Evolutionary conservation across 1,284 basidiomycete species (phyloP), one percentile per base, ranked within the genome.

Genomic region (Tilletiaria anomala): DNA sequence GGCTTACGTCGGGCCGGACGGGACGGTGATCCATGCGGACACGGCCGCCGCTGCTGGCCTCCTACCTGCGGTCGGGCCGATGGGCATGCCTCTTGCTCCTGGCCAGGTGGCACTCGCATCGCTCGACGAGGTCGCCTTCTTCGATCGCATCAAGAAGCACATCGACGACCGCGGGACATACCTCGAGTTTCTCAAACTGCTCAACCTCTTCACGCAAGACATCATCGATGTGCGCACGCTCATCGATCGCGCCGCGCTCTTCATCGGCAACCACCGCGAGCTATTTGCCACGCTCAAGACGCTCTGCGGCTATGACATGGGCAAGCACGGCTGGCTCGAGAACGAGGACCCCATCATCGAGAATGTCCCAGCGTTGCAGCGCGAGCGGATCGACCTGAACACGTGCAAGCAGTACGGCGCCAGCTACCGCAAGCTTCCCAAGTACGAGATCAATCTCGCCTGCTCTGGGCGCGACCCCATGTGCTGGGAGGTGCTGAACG

Each of bases 401-500:
- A 56, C 53, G 14, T 65, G 60, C 57, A 54, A 65, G 54, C 54
- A 61, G 22, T 74, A 71, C 65, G 89, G 91, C 15, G 88, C 89
- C 14, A 91, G 86, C 65, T 99, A 99, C 72, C 77, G 93, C 53
- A 78, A 78, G 66, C 72, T 96, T 40, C 88, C 88, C 16, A 78
- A 81, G 47, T 80, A 77, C 54, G 91, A 96, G 71, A 77, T 83
- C 58, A 77, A 78, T 42, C 70, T 94, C 21, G 82, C 85, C 37
- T 97, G 93, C 68, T 93, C 88, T 3, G 89, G 85, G 5, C 80
- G 93, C 29, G 89, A 96, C 61, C 79, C 87, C 51, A 81, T 96
- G 53, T 93, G 86, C 68, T 85, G 88, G 70, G 89, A 87, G 37
- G 88, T 99, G 15, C 77, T 99, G 43, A 99, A 66, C 51, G 61